phyloP scores from a whole-genome alignment of 2,329 filamentous ascomycete genomes.

The Ophiostoma piceae region DNA sequence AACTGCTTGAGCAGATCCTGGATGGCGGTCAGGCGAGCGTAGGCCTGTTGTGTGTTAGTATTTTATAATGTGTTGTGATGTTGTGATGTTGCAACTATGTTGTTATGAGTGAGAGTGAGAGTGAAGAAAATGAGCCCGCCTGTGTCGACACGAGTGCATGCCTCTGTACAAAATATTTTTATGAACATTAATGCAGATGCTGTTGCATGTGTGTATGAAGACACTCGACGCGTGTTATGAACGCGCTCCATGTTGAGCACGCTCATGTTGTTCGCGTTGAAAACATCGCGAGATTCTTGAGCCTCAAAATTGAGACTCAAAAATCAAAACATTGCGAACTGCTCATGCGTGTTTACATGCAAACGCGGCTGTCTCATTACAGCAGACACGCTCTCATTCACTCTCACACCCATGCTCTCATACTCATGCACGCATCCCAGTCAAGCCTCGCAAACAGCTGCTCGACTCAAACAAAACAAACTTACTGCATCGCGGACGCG shows the following conservation, averaged over 20 bases:
- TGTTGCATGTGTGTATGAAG: neutral
- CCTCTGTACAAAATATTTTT: neutral
- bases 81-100: too few relatives aligned
- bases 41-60: conserved; percentile 49
- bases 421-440: neutral
- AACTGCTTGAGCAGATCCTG: conserved; percentile 74
- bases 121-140: neutral
- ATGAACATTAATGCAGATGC: too few relatives aligned
- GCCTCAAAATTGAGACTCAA: neutral
- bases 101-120: neutral
- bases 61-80: neutral
- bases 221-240: neutral
- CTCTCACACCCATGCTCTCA: too few relatives aligned
- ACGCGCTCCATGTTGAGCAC: neutral
- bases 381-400: neutral
- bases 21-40: conserved; percentile 71
- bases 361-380: neutral
- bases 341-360: neutral
- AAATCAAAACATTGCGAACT: neutral
- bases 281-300: neutral
- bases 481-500: conserved; percentile 78
- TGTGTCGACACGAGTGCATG: neutral
- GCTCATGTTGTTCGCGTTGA: neutral
- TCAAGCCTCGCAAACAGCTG: neutral
- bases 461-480: neutral